Evolutionary conservation across 495 filamentous ascomycete species (phyloP).

Genomic region (Talaromyces ruber): DNA sequence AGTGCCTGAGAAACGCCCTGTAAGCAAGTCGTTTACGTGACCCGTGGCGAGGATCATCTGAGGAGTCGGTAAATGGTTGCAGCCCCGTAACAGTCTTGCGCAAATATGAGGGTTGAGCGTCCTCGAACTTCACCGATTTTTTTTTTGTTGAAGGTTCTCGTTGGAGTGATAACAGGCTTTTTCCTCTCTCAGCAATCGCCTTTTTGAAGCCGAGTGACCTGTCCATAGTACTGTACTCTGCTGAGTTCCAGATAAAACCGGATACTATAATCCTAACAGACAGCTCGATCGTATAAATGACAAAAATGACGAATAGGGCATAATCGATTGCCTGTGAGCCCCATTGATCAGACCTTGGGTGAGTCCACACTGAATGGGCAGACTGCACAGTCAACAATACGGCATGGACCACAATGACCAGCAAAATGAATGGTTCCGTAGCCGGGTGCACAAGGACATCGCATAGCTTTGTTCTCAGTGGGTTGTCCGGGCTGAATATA

Average conservation of each 20-base stretch:
- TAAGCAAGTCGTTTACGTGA: slow-evolving; percentile 78
- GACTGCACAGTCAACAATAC: slow-evolving; percentile 79
- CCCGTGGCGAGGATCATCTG: slow-evolving; percentile 65
- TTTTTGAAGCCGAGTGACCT: slow-evolving; percentile 61
- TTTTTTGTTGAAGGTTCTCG: slow-evolving; percentile 56
- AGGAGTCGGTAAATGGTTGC: slow-evolving; percentile 44
- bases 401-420: slow-evolving; percentile 83
- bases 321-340: slow-evolving; percentile 64
- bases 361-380: slow-evolving; percentile 52
- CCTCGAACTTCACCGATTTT: slow-evolving; percentile 24
- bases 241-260: slow-evolving; percentile 79
- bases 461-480: slow-evolving; percentile 65
- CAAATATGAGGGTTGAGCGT: slow-evolving; percentile 61
- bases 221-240: slow-evolving; percentile 75
- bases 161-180: slow-evolving; percentile 69
- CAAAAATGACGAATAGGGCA: slow-evolving; percentile 72
- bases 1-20: slow-evolving; percentile 87
- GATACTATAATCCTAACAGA: slow-evolving; percentile 79
- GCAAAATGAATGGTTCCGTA: slow-evolving; percentile 77
- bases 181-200: slow-evolving; percentile 65
- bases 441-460: slow-evolving; percentile 82
- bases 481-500: slow-evolving; percentile 70
- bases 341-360: slow-evolving; percentile 49
- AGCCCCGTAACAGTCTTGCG: slow-evolving; percentile 70
- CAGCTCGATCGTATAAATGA: slow-evolving; percentile 86